phyloP scores from a whole-genome alignment of 2,329 filamentous ascomycete genomes.

The Pseudogymnoascus sp. region DNA sequence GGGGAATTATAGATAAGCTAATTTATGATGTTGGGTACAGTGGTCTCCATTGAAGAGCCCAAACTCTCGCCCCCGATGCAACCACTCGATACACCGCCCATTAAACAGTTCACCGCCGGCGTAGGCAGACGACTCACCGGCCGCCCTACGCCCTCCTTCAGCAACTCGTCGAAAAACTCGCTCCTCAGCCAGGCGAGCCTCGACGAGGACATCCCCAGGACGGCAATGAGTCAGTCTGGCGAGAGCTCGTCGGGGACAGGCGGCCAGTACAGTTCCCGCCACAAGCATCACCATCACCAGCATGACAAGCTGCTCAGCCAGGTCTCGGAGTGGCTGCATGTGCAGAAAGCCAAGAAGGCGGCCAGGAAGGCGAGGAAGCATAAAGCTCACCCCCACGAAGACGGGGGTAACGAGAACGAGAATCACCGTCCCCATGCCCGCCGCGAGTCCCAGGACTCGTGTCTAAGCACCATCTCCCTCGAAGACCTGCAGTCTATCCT shows the following conservation, averaged over 20 bases:
- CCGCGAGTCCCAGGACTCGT: slow-evolving; percentile 49
- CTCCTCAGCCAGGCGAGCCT: slow-evolving; percentile 32
- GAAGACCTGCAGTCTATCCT: slow-evolving; percentile 76
- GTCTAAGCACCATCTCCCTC: slow-evolving; percentile 64
- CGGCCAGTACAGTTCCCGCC: neutral
- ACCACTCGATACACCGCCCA: neutral
- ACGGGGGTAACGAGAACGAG: slow-evolving; percentile 14
- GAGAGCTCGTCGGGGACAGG: slow-evolving; percentile 20
- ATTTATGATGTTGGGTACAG: neutral
- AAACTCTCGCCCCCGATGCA: slow-evolving; percentile 5
- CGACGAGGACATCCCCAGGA: slow-evolving; percentile 21
- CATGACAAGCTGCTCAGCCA: slow-evolving; percentile 57
- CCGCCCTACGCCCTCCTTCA: slow-evolving; percentile 18
- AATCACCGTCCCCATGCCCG: slow-evolving; percentile 30
- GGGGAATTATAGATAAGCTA: neutral
- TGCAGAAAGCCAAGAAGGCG: slow-evolving; percentile 63
- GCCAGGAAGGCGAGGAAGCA: slow-evolving; percentile 43
- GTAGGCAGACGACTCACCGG: slow-evolving; percentile 14
- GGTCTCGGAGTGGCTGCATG: slow-evolving; percentile 74
- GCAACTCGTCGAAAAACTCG: slow-evolving; percentile 38
- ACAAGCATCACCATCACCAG: slow-evolving; percentile 26
- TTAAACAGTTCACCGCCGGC: slow-evolving; percentile 18
- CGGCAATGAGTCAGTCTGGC: slow-evolving; percentile 15
- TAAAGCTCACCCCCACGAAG: slow-evolving; percentile 19
- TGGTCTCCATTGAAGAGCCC: slow-evolving; percentile 9